Percentiles rank a stretch among this genome's conserved stretches.
Evolutionary conservation across 1,284 basidiomycete genomes (phyloP).

Genomic region (Boletus mariae): DNA sequence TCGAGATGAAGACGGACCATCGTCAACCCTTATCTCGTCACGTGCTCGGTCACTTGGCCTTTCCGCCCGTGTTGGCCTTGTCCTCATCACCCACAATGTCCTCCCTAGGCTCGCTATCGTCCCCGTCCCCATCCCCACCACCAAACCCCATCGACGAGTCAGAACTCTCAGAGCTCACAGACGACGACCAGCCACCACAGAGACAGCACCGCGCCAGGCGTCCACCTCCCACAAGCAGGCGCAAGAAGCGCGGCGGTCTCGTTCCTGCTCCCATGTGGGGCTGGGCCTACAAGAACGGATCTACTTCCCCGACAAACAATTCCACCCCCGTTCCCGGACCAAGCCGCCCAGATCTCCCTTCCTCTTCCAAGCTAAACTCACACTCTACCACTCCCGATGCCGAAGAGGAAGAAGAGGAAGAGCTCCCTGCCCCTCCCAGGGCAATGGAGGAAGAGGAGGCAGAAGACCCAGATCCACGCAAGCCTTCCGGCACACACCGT

Average conservation of each 20-base stretch:
- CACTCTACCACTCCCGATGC: slow-evolving; percentile 33
- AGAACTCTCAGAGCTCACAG: slow-evolving; percentile 76
- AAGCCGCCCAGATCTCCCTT: slow-evolving; percentile 8
- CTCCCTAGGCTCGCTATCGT: slow-evolving; percentile 58
- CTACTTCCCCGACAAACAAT: slow-evolving; percentile 4
- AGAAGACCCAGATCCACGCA: slow-evolving; percentile 42
- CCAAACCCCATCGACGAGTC: slow-evolving; percentile 50
- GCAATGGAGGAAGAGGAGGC: slow-evolving; percentile 65
- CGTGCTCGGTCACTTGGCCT: slow-evolving; percentile 23
- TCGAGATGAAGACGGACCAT: slow-evolving; percentile 43
- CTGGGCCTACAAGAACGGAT: slow-evolving; percentile 52
- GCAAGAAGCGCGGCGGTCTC: slow-evolving; percentile 61
- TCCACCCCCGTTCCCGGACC: slow-evolving; percentile 11
- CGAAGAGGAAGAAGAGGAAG: slow-evolving; percentile 45
- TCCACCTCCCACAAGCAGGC: slow-evolving; percentile 30
- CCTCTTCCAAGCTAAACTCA: slow-evolving; percentile 13
- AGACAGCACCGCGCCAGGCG: slow-evolving; percentile 7
- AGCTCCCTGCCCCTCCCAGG: slow-evolving; percentile 50
- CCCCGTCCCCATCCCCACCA: slow-evolving; percentile 42
- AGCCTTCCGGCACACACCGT: slow-evolving; percentile 3
- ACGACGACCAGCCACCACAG: slow-evolving; percentile 54
- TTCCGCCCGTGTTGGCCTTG: slow-evolving; percentile 14
- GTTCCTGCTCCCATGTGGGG: slow-evolving; percentile 76
- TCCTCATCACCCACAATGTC: slow-evolving; percentile 19
- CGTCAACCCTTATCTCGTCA: slow-evolving; percentile 9